Evolutionary conservation across 2,329 filamentous ascomycete genomes (phyloP), one percentile per base, ranked within the genome.

Genomic region (Coniochaeta sp.): DNA sequence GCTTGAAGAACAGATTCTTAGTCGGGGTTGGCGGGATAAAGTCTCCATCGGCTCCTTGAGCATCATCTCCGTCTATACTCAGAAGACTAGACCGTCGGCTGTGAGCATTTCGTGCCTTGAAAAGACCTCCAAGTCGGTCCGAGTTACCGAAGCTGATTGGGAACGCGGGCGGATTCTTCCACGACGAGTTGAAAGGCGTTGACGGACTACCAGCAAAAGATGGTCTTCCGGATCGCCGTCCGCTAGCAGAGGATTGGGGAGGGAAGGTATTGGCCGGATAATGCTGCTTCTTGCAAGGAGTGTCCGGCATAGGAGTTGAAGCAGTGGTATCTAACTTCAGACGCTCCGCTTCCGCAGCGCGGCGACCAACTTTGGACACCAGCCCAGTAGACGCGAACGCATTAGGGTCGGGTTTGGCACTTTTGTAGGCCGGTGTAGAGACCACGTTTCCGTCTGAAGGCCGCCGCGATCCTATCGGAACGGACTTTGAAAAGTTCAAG

Each of bases 301-400:
- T 99, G 70, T 98, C 95, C 0, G 95, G 93, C 80, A 96, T 93
- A 33, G 84, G 68, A 84, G 77, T 26, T 77, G 47, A 52, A 78
- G 40, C 77, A 73, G 59, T 66, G 64, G 72, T 74, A 65, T 77
- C 74, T 69, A 78, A 75, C 64, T 72, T 79, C 83, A 58, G 83
- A 6, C 19, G 31, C 16, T 57, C 28, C 28, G 34, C 31, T 66
- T 97, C 91, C 0, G 88, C 84, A 71, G 88, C 84, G 71, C 90
- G 88, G 61, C 90, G 88, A 69, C 95, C 96, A 73, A 96, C 90
- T 77, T 99, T 99, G 12, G 95, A 97, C 59, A 99, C 89, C 31
- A 99, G 79, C 1, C 93, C 93, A 0, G 95, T 98, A 1, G 95
- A 98, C 80, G 91, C 92, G 74, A 97, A 97, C 7, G 92, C 92